Base-by-base conservation (phyloP, 768 basidiomycete genomes). In the Termitomyces sp. region DNA sequence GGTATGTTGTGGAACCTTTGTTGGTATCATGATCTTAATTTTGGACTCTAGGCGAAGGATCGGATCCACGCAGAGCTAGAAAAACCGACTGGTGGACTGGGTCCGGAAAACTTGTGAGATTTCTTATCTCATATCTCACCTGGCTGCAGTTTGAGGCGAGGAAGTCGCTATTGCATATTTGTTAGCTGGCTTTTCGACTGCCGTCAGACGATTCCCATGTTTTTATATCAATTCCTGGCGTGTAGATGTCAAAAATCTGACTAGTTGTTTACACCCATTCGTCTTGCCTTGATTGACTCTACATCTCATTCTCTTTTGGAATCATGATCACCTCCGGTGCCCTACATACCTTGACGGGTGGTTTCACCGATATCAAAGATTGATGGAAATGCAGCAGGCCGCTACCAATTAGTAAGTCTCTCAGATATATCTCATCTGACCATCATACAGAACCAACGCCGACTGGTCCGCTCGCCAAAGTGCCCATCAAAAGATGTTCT, bases 1-100 rank as follows among this genome's bases (percentile, higher is more conserved):
- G 77, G 89, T 63, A 21, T 9, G 59, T 54, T 19, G 43, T 21
- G 10, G 32, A 43, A 12, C 5, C 16, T 9, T 2, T 32, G 21
- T 23, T 52, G 16, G 48, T n/a, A n/a, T n/a, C 19, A 6, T 48
- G 23, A 21, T 23, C 4, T 32, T 27, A 1, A 27, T 21, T 38
- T 2, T 29, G 32, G 25, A 25, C 23, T 37, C 23, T 48, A 62
- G 61, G 61, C 51, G 7, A 59, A 59, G 21, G 58, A 59, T 34
- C 51, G 43, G 16, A 59, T 62, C 6, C 52, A 62, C 19, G 61
- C 58, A 6, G 61, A 62, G 25, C 31, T 56, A 41, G 61, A 62
- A 51, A 56, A 56, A 40, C 45, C 41, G 23, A 38, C 52, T 17
- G 48, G 51, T 38, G 50, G 34, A 16, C 44, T 53, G 21, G 50